Evolutionary conservation across 768 basidiomycete genomes (phyloP).

Genomic region (Termitomyces sp.): DNA sequence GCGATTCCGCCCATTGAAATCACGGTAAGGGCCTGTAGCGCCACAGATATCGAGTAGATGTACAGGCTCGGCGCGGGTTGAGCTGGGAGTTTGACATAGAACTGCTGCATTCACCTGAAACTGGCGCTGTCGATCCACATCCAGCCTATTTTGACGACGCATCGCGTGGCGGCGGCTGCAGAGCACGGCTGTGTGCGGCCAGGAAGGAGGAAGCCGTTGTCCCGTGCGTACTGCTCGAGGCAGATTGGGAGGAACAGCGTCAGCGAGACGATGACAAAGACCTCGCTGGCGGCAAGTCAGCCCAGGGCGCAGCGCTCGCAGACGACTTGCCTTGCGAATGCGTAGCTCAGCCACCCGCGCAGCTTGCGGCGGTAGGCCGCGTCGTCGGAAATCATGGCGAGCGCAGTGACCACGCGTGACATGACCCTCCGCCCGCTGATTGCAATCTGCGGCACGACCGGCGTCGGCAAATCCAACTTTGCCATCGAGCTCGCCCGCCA

Average conservation of each 20-base stretch:
- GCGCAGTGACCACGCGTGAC: too few relatives aligned
- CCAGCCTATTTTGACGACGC: conserved; percentile 81
- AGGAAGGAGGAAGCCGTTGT: conserved; percentile 77
- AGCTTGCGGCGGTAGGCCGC: conserved; percentile 37
- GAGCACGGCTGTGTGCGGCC: conserved; percentile 61
- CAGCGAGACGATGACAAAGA: conserved; percentile 76
- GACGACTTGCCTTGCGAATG: conserved; percentile 66
- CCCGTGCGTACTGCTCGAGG: conserved; percentile 83
- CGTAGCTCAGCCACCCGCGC: conserved; percentile 79
- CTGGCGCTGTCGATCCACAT: conserved; percentile 88
- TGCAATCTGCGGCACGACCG: conserved; percentile 88
- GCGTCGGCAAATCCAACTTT: conserved; percentile 92
- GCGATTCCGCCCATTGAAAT: conserved; percentile 93
- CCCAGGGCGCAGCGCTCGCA: not conserved
- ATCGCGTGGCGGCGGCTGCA: conserved; percentile 36
- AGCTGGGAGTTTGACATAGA: not conserved
- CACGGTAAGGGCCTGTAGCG: conserved; percentile 87
- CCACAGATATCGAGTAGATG: conserved; percentile 82
- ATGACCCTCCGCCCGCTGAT: conserved; percentile 77
- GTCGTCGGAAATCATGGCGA: conserved; percentile 15
- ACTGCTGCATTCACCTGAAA: conserved; percentile 71
- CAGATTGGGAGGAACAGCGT: conserved; percentile 82
- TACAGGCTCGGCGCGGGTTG: conserved; percentile 54
- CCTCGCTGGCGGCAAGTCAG: conserved; percentile 46
- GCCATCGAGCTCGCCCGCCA: conserved; percentile 81